phyloP scores from a whole-genome alignment of 306 rosid genomes.

The Datisca glomerata region DNA sequence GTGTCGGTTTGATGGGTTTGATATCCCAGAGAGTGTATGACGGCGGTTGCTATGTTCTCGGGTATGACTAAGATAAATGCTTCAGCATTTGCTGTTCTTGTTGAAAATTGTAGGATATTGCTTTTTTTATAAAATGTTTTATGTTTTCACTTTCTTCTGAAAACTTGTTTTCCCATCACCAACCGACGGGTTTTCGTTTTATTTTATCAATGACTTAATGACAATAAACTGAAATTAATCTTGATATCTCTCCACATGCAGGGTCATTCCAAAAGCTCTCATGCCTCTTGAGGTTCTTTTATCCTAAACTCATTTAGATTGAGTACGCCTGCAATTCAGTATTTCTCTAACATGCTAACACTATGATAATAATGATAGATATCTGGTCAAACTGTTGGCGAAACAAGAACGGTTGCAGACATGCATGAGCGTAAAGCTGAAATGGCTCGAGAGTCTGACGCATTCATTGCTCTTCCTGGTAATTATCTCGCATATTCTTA shows the following conservation, averaged over 20 bases:
- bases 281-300: constrained; percentile 79
- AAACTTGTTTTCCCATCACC: too few species aligned
- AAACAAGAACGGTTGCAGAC: constrained; percentile 78
- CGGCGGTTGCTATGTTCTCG: constrained; percentile 90
- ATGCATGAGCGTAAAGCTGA: constrained; percentile 96
- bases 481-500: constrained; percentile 13
- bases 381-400: constrained; percentile 87
- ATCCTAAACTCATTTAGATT: constrained; percentile 6
- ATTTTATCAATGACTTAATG: too few species aligned
- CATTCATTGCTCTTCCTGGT: constrained; percentile 97
- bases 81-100: too few species aligned
- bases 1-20: constrained; percentile 84
- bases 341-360: too few species aligned
- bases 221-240: background rate
- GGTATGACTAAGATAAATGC: too few species aligned
- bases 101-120: too few species aligned
- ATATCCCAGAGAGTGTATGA: constrained; percentile 70
- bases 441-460: constrained; percentile 92
- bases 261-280: constrained; percentile 92
- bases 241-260: constrained; percentile 15
- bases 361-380: too few species aligned
- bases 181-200: too few species aligned
- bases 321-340: too few species aligned
- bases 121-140: too few species aligned
- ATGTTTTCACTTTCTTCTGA: too few species aligned